A percentile compares a stretch with the other conserved stretches of the same genome.
Evolutionary conservation across 805 yeast genomes (phyloP).

Genomic region (Starmerella vitae): DNA sequence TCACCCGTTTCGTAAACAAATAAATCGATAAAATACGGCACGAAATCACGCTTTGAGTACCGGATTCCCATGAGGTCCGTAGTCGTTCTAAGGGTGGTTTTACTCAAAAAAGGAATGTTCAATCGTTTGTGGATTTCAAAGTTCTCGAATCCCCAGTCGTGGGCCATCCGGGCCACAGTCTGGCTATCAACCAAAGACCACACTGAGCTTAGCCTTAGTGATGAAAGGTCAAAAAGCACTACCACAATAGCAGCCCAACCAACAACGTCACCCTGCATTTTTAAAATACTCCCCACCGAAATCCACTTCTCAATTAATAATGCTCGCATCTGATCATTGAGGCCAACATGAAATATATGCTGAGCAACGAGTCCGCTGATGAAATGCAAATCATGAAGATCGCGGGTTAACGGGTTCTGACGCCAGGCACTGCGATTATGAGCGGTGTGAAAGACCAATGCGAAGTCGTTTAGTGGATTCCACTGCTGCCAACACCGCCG

Average conservation of each 20-base stretch:
- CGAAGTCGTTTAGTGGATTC: slow-evolving; percentile 70
- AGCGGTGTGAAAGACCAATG: slow-evolving; percentile 46
- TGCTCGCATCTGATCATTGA: slow-evolving; percentile 37
- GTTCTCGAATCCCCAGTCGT: slow-evolving; percentile 87
- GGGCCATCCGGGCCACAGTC: slow-evolving; percentile 45
- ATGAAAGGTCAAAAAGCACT: slow-evolving; percentile 65
- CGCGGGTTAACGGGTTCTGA: slow-evolving; percentile 58
- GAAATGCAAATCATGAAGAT: slow-evolving; percentile 58
- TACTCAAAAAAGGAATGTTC: slow-evolving; percentile 41
- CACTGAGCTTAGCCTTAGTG: slow-evolving; percentile 54
- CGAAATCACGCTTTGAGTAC: slow-evolving; percentile 61
- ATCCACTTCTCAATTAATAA: slow-evolving; percentile 69
- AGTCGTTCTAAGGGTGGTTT: slow-evolving; percentile 58
- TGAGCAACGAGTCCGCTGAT: slow-evolving; percentile 54
- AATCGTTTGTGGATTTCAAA: slow-evolving; percentile 72
- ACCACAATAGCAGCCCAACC: slow-evolving; percentile 88
- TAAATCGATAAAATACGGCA: slow-evolving; percentile 86
- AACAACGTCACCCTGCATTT: slow-evolving; percentile 78
- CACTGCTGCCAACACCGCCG: slow-evolving; percentile 50
- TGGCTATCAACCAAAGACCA: slow-evolving; percentile 62
- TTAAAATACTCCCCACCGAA: slow-evolving; percentile 62
- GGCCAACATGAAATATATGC: slow-evolving; percentile 45
- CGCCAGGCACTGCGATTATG: slow-evolving; percentile 25
- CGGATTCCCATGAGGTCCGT: slow-evolving; percentile 69
- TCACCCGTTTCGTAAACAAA: slow-evolving; percentile 31